Base-by-base conservation (phyloP, 1,284 basidiomycete genomes). In the Hemileia vastatrix region DNA sequence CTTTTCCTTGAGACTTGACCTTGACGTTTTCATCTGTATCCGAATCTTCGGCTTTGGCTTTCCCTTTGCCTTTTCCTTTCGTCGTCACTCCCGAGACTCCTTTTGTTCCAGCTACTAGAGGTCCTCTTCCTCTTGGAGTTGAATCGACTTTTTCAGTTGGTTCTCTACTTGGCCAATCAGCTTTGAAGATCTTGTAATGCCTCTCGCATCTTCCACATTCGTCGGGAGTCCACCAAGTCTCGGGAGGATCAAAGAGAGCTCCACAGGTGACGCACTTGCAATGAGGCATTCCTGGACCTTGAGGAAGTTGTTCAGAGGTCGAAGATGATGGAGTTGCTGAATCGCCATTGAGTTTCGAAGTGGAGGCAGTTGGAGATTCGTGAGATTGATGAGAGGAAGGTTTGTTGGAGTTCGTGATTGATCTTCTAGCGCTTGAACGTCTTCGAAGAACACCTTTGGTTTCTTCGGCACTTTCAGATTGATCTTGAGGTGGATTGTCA, bases 191-290 rank as follows among this genome's bases (percentile, higher is more conserved):
- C 57, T 70, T 70, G 65, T 72, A 73, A 56, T 75, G 73, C 18
- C 73, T 67, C 53, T 73, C 72, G 57, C 73, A 75, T 9, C 73
- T 66, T 3, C 66, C 64, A 40, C 73, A 75, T 57, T 75, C 73
- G 61, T 73, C 73, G 5, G 72, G 72, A 15, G 68, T 68, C 72
- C 71, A 75, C 73, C 73, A 75, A 19, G 69, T 70, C 63, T 73
- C 72, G 2, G 69, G 72, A 9, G 71, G 70, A 65, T 69, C 71
- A 56, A 73, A 75, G 0, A 63, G 66, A 2, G 67, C 65, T 4
- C 71, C 70, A 50, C 73, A 75, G 13, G 73, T 75, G 23, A 67
- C 52, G 53, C 73, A 75, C 8, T 65, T 62, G 54, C 71, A 71
- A 24, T 64, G 54, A 9, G 68, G 68, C 0, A 72, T 71, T 11